Conservation (phyloP, 2,329 filamentous ascomycete genomes). For the Didymellaceae sp. region DNA sequence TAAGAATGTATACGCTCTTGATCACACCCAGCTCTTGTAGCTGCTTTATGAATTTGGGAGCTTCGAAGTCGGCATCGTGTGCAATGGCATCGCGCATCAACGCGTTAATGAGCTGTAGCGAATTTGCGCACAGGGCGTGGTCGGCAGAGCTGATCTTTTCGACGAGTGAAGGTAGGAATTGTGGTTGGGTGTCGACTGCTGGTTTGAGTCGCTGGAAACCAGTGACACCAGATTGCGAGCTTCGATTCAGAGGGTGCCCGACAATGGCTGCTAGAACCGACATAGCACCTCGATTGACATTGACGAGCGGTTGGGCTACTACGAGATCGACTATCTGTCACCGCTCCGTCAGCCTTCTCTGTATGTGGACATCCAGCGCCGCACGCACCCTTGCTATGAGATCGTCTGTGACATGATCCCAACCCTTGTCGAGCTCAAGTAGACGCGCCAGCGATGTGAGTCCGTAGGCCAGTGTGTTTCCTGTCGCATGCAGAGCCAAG, state of each 20-base stretch:
- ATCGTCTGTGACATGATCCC: conserved; percentile 83
- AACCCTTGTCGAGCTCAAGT: conserved; percentile 96
- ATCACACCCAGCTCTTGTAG: conserved; percentile 93
- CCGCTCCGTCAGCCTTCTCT: conserved; percentile 13
- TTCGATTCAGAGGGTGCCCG: conserved; percentile 72
- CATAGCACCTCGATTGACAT: conserved; percentile 96
- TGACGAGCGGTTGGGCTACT: conserved; percentile 93
- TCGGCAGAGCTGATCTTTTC: conserved; percentile 91
- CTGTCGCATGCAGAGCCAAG: conserved; percentile 81
- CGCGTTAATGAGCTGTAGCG: conserved; percentile 92
- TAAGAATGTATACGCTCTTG: conserved; percentile 84
- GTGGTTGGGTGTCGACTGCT: conserved; percentile 86
- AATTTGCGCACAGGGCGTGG: conserved; percentile 93
- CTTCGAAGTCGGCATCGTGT: conserved; percentile 78
- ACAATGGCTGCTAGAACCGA: conserved; percentile 94
- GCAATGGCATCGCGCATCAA: conserved; percentile 91
- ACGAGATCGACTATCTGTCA: conserved; percentile 83
- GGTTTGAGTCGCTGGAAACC: conserved; percentile 93
- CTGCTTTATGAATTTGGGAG: conserved; percentile 93
- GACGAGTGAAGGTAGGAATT: conserved; percentile 94
- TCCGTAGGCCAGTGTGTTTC: conserved; percentile 95
- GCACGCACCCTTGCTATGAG: conserved; percentile 68
- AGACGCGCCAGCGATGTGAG: conserved; percentile 86
- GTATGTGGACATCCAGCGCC: neutral
- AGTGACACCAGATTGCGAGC: conserved; percentile 68